These are phyloP conservation scores for Papiliotrema nemorosa DNA, from an alignment of 1,284 basidiomycete genomes.

Conservation along the genomic window DNA sequence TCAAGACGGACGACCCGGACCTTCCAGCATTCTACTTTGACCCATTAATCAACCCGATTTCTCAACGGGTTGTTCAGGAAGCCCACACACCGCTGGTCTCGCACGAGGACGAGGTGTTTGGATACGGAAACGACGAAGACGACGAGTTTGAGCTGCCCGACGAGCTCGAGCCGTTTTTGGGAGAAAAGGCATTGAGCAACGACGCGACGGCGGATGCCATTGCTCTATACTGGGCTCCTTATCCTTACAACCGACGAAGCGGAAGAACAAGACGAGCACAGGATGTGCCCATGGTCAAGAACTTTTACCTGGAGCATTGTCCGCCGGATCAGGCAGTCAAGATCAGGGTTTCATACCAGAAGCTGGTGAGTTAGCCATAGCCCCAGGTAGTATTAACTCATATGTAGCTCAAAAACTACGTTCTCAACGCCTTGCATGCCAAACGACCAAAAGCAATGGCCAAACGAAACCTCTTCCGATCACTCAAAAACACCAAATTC, in stretches of 20 bases:
- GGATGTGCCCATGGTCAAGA: conserved; percentile 93
- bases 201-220: conserved; percentile 95
- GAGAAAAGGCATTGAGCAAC: conserved; percentile 75
- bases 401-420: conserved; percentile 75
- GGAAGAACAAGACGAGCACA: conserved; percentile 91
- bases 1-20: conserved; percentile 97
- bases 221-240: conserved; percentile 97
- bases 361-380: conserved; percentile 56
- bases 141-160: conserved; percentile 88
- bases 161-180: conserved; percentile 76
- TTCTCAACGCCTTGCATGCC: conserved; percentile 88
- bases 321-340: conserved; percentile 95
- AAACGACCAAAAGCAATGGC: conserved; percentile 92
- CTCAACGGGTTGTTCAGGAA: conserved; percentile 74
- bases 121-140: conserved; percentile 67
- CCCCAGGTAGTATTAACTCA: background rate
- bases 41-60: conserved; percentile 95
- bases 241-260: conserved; percentile 89
- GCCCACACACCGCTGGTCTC: conserved; percentile 78
- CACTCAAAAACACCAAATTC: conserved; percentile 97
- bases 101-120: conserved; percentile 90
- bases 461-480: conserved; percentile 94
- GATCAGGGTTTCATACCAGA: conserved; percentile 98
- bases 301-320: conserved; percentile 97
- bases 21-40: conserved; percentile 99